Conservation (phyloP, 2,329 filamentous ascomycete species). For the Cladophialophora exuberans region DNA sequence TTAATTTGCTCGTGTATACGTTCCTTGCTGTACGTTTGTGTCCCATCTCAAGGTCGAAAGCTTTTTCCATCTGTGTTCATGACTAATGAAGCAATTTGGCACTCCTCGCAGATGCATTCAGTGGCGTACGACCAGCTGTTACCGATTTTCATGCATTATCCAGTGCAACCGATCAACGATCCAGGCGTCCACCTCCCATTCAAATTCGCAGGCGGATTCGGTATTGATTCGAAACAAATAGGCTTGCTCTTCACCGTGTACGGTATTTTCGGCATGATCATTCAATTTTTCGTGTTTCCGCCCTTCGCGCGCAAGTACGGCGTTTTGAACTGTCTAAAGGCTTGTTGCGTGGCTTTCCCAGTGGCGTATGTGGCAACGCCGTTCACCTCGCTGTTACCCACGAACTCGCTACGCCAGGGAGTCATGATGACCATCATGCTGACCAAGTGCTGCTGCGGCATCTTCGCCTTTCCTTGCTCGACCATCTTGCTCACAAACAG, state of each 20-base stretch:
- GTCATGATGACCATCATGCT: slow-evolving; percentile 70
- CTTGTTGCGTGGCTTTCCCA: slow-evolving; percentile 70
- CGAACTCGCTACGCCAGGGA: slow-evolving; percentile 56
- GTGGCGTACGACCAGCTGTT: slow-evolving; percentile 86
- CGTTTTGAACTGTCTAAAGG: slow-evolving; percentile 71
- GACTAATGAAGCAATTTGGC: too few species aligned
- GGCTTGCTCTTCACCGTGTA: slow-evolving; percentile 85
- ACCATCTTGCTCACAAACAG: slow-evolving; percentile 92
- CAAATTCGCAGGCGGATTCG: slow-evolving; percentile 82
- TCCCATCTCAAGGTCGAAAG: background rate
- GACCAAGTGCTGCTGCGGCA: slow-evolving; percentile 73
- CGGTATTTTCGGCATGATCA: slow-evolving; percentile 74
- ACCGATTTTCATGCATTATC: slow-evolving; percentile 85
- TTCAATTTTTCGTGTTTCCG: slow-evolving; percentile 87
- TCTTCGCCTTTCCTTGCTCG: slow-evolving; percentile 85
- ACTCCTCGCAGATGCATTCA: slow-evolving; percentile 62
- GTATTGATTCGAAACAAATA: slow-evolving; percentile 71
- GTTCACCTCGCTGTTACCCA: slow-evolving; percentile 69
- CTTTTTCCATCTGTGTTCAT: too few species aligned
- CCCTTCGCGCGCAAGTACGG: slow-evolving; percentile 72
- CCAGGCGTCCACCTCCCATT: slow-evolving; percentile 69
- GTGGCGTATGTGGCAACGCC: slow-evolving; percentile 80
- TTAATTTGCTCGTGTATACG: slow-evolving; percentile 78
- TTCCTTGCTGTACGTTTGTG: slow-evolving; percentile 60
- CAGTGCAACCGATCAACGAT: slow-evolving; percentile 56